Conservation (phyloP, 169 alveolate species). For the Plasmodium ovale region DNA sequence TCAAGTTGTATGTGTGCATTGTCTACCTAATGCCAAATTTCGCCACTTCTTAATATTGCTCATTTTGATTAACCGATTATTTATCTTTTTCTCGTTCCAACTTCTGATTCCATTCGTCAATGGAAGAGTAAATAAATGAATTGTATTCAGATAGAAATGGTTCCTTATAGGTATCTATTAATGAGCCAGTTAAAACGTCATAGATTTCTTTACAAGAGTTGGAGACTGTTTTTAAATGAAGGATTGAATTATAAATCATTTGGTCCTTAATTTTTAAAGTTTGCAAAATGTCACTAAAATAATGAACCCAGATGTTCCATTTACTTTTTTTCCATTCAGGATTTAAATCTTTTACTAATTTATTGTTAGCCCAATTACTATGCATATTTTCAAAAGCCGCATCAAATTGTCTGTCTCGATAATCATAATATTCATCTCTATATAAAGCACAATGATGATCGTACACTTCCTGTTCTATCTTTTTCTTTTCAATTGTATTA, state of each 20-base stretch:
- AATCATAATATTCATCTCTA: constrained; percentile 19
- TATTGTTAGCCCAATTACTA: constrained; percentile 26
- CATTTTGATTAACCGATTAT: background rate
- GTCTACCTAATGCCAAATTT: too few species aligned
- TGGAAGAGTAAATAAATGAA: constrained; percentile 1
- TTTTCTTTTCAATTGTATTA: background rate
- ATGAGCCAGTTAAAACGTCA: background rate
- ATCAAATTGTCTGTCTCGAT: constrained; percentile 31
- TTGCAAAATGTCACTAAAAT: constrained; percentile 21
- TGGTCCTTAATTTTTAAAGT: constrained; percentile 19
- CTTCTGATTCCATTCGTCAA: background rate
- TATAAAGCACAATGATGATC: constrained; percentile 6
- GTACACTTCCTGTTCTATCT: constrained; percentile 5
- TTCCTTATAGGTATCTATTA: constrained; percentile 1
- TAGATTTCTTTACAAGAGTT: constrained; percentile 10
- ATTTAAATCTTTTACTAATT: constrained; percentile 15
- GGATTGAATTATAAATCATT: constrained; percentile 4
- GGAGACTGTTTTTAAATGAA: constrained; percentile 19
- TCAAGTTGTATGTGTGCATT: too few species aligned
- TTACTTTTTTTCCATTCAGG: constrained; percentile 13
- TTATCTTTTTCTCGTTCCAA: background rate
- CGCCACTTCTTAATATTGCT: background rate
- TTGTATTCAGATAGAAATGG: constrained; percentile 1
- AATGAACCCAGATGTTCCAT: constrained; percentile 20
- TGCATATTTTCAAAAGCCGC: constrained; percentile 31